Conservation (phyloP, 495 filamentous ascomycete genomes). For the Podospora australis region DNA sequence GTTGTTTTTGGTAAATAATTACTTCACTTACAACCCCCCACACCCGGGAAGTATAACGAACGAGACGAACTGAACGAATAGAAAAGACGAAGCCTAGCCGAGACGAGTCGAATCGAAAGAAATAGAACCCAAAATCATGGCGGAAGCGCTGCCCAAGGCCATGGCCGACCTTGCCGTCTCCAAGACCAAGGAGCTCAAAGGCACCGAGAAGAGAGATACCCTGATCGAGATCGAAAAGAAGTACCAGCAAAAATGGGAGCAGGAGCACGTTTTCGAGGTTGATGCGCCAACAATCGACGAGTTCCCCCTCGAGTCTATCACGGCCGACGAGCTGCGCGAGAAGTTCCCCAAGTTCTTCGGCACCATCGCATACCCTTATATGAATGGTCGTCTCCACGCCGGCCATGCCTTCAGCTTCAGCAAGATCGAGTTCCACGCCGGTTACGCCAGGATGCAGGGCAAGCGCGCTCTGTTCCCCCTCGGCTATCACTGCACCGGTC, state of each 20-base stretch:
- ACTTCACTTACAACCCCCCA: no score
- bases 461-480: conserved; percentile 79
- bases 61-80: background rate
- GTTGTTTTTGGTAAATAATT: no score
- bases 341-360: conserved; percentile 85
- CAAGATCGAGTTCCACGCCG: conserved; percentile 86
- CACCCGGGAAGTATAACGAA: no score
- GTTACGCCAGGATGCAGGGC: conserved; percentile 83
- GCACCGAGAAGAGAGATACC: conserved; percentile 86
- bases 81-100: conserved; percentile 23
- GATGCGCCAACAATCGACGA: conserved; percentile 74
- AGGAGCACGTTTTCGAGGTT: conserved; percentile 71
- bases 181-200: conserved; percentile 48
- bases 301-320: conserved; percentile 62
- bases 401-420: conserved; percentile 84
- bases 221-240: conserved; percentile 85
- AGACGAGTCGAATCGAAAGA: no score
- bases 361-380: conserved; percentile 89
- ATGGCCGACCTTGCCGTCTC: conserved; percentile 30
- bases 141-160: conserved; percentile 32
- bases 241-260: conserved; percentile 82
- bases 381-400: conserved; percentile 91
- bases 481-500: conserved; percentile 94
- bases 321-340: conserved; percentile 65
- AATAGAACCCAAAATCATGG: no score